Evolutionary conservation across 2,329 filamentous ascomycete genomes (phyloP).

Genomic region (Ophiobolus disseminans): DNA sequence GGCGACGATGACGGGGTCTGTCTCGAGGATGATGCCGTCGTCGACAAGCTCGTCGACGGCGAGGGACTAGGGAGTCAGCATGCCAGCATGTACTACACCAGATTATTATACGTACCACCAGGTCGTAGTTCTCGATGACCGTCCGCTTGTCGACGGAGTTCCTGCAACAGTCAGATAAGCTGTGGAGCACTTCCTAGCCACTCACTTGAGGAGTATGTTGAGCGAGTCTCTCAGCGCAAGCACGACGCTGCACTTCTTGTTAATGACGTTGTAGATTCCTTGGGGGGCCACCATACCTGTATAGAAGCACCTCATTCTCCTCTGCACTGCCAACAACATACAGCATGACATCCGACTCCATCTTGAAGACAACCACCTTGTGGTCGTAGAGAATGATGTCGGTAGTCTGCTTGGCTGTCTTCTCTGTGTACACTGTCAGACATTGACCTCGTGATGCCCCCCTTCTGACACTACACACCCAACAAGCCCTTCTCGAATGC

Average conservation of each 20-base stretch:
- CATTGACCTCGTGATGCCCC: neutral
- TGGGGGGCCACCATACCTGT: constrained; percentile 59
- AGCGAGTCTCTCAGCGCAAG: constrained; percentile 89
- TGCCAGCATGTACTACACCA: no score
- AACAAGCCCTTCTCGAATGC: constrained; percentile 95
- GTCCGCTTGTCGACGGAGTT: constrained; percentile 97
- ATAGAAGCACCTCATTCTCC: constrained; percentile 96
- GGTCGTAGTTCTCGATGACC: constrained; percentile 97
- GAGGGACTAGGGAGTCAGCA: constrained; percentile 82
- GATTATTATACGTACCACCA: constrained; percentile 68
- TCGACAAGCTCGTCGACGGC: constrained; percentile 81
- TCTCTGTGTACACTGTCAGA: constrained; percentile 59
- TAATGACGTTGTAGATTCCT: constrained; percentile 7
- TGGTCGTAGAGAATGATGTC: constrained; percentile 99
- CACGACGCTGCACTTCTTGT: constrained; percentile 69
- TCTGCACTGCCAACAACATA: constrained; percentile 89
- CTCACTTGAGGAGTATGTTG: constrained; percentile 90
- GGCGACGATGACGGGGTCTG: constrained; percentile 91
- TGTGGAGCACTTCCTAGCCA: constrained; percentile 2
- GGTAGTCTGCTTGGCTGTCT: constrained; percentile 93
- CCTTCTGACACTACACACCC: constrained; percentile 54
- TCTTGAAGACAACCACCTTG: constrained; percentile 95
- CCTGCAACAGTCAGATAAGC: constrained; percentile 56
- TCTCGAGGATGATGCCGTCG: constrained; percentile 90
- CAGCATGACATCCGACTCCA: constrained; percentile 94